phyloP scores from a whole-genome alignment of 164 flowering plant species.

The Nelumbo lutea region DNA sequence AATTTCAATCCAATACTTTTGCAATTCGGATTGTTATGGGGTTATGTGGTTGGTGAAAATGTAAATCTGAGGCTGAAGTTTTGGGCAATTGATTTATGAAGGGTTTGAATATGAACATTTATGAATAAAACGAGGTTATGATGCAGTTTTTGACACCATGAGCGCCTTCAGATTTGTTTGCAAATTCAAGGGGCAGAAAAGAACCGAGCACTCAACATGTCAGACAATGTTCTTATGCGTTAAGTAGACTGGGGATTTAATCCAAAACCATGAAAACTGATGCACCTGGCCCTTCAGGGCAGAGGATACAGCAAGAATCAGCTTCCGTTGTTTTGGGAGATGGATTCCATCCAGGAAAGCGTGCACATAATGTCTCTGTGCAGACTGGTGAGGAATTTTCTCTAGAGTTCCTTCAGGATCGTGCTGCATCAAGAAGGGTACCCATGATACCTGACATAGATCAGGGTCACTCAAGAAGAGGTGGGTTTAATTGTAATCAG shows the following conservation, averaged over 20 bases:
- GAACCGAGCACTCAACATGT: conserved; percentile 2
- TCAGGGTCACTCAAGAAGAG: conserved; percentile 16
- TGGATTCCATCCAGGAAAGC: conserved; percentile 9
- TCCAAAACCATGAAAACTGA: conserved; percentile 33
- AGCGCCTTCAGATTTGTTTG: background rate
- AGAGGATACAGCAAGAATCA: conserved; percentile 23
- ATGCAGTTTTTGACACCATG: background rate
- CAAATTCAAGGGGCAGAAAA: conserved; percentile 2
- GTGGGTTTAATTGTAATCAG: conserved; percentile 22
- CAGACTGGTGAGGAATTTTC: conserved; percentile 90
- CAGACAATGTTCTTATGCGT: conserved; percentile 3
- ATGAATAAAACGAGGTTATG: background rate
- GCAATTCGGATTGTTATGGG: background rate
- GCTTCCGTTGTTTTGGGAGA: conserved; percentile 7
- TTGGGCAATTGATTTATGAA: background rate
- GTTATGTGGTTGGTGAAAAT: background rate
- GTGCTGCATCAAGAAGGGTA: conserved; percentile 25
- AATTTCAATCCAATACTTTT: background rate
- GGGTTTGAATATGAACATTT: background rate
- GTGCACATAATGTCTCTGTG: conserved; percentile 40
- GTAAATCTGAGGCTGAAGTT: background rate
- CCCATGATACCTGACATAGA: conserved; percentile 21
- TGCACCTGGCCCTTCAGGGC: conserved; percentile 27
- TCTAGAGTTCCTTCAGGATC: conserved; percentile 51
- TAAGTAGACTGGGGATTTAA: background rate